phyloP scores from a whole-genome alignment of 2,329 filamentous ascomycete species.

The Coniochaeta pulveracea region DNA sequence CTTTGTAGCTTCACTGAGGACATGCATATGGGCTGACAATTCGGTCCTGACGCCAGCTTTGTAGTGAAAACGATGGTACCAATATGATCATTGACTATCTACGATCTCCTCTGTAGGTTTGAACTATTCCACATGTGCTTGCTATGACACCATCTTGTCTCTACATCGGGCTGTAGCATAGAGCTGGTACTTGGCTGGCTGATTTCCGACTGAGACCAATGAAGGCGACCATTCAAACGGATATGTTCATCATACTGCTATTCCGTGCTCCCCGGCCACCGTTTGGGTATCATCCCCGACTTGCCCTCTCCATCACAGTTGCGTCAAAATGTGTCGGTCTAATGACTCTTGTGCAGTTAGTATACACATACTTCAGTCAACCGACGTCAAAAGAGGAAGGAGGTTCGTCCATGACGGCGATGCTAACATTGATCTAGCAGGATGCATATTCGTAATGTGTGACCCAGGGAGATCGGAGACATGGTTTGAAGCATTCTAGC shows the following conservation, averaged over 20 bases:
- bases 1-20: not conserved
- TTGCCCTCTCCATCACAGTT: constrained; percentile 17
- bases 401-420: too few relatives aligned
- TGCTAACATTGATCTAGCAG: constrained; percentile 9
- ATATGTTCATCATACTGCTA: constrained; percentile 12
- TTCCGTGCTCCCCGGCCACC: constrained; percentile 16
- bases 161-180: constrained; percentile 15
- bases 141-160: constrained; percentile 17
- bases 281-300: constrained; percentile 18
- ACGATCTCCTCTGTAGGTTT: not conserved
- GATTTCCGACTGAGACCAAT: constrained; percentile 13
- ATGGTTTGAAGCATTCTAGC: constrained; percentile 17
- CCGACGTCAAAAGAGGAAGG: too few relatives aligned
- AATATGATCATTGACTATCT: constrained; percentile 7
- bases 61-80: constrained; percentile 4
- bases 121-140: constrained; percentile 2
- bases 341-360: not conserved
- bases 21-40: not conserved
- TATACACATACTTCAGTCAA: not conserved
- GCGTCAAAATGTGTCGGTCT: constrained; percentile 4
- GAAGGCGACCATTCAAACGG: constrained; percentile 15
- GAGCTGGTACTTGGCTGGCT: constrained; percentile 14
- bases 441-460: constrained; percentile 16
- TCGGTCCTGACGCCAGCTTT: constrained; percentile 15
- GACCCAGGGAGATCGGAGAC: constrained; percentile 13